Evolutionary conservation across 306 rosid species (phyloP).

Genomic region (Lagenaria siceraria): DNA sequence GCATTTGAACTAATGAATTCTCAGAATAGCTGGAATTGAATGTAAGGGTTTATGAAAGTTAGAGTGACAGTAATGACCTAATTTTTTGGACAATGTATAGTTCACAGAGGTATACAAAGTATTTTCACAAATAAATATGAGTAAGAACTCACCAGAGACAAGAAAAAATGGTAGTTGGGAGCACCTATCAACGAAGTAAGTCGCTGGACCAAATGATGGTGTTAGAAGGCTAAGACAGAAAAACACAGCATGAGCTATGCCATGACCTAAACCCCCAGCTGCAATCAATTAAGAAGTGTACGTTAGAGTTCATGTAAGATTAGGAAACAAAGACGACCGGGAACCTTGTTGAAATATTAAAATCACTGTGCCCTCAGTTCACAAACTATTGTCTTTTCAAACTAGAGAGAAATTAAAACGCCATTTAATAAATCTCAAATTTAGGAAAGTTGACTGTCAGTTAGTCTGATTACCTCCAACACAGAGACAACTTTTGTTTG

Average conservation of each 20-base stretch:
- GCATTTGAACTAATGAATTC: background rate
- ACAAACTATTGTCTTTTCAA: background rate
- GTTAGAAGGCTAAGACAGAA: slow-evolving; percentile 91
- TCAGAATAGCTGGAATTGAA: background rate
- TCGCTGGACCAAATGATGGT: slow-evolving; percentile 94
- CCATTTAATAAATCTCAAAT: background rate
- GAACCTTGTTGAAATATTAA: background rate
- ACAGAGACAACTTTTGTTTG: background rate
- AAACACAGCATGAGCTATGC: slow-evolving; percentile 92
- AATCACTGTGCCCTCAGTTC: background rate
- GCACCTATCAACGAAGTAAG: slow-evolving; percentile 64
- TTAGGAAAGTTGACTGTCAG: background rate
- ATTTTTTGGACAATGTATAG: background rate
- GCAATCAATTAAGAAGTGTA: slow-evolving; percentile 18
- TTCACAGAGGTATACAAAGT: background rate
- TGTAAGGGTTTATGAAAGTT: background rate
- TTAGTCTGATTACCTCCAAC: background rate
- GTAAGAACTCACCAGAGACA: slow-evolving; percentile 52
- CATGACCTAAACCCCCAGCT: slow-evolving; percentile 99
- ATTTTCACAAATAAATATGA: background rate
- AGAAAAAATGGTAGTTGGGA: slow-evolving; percentile 80
- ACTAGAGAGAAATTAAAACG: background rate
- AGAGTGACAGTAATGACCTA: background rate
- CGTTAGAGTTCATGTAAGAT: background rate
- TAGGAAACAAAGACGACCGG: background rate